Percentiles rank a stretch among this genome's conserved stretches.
Evolutionary conservation across 331 rosid genomes (phyloP).

Genomic region (Arachis monticola): DNA sequence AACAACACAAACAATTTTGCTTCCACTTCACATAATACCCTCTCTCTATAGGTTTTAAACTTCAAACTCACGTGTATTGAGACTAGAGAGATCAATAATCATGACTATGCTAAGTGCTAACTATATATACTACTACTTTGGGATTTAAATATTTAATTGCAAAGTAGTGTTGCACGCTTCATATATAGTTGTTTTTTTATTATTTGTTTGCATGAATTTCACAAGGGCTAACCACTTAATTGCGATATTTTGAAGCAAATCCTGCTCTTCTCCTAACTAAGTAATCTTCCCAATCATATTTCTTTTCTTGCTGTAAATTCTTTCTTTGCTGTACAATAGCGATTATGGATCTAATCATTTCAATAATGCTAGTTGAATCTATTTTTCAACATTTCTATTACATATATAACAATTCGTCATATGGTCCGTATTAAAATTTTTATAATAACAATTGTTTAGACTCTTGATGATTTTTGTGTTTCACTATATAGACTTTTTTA

Average conservation of each 20-base stretch:
- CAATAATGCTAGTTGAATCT: too few species aligned
- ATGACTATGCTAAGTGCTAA: too few species aligned
- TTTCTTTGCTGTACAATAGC: too few species aligned
- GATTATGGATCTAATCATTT: too few species aligned
- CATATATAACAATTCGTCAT: too few species aligned
- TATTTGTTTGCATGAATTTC: conserved; percentile 62
- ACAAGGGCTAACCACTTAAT: conserved; percentile 61
- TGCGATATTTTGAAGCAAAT: conserved; percentile 59
- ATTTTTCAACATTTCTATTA: too few species aligned
- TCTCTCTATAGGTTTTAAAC: conserved; percentile 40
- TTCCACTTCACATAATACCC: conserved; percentile 77
- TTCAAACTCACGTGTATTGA: conserved; percentile 61
- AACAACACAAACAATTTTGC: conserved; percentile 56
- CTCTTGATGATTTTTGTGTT: too few species aligned
- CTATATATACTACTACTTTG: not conserved
- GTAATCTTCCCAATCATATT: conserved; percentile 32
- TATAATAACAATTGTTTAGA: too few species aligned
- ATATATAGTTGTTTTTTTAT: conserved; percentile 23
- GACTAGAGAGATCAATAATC: conserved; percentile 16
- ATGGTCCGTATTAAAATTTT: too few species aligned
- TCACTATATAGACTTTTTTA: too few species aligned
- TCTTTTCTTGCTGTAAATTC: too few species aligned
- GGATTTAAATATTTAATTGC: conserved; percentile 13
- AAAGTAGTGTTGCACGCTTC: conserved; percentile 44
- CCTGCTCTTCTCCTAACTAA: conserved; percentile 45